A percentile compares a stretch with the other conserved stretches of the same genome.
These are phyloP conservation scores for Striga hermonthica DNA, from an alignment of 305 asterid genomes.

Conservation along the genomic window DNA sequence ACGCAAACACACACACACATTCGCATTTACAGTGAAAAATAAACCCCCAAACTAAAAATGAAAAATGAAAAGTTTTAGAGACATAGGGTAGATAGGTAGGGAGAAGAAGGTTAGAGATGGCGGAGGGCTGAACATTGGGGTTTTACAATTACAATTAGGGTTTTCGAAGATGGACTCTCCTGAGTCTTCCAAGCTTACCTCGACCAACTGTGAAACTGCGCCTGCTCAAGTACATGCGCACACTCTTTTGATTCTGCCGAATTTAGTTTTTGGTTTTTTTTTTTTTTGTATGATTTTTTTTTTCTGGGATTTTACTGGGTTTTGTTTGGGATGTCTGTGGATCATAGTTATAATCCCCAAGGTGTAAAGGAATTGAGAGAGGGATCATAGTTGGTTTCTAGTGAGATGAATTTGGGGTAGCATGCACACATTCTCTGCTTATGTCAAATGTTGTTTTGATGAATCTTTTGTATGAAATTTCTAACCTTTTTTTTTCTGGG, in stretches of 20 bases:
- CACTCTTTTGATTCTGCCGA: not conserved
- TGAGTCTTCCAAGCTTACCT: conserved; percentile 25
- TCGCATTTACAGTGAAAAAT: not conserved
- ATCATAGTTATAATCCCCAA: too few relatives aligned
- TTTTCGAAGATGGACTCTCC: conserved; percentile 37
- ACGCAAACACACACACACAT: not conserved
- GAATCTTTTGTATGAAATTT: not conserved
- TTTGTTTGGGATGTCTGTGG: too few relatives aligned
- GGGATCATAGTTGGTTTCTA: too few relatives aligned
- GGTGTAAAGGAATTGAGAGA: too few relatives aligned
- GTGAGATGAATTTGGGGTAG: too few relatives aligned
- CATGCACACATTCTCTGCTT: conserved; percentile 2
- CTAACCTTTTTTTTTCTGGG: not conserved
- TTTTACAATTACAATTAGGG: conserved; percentile 28
- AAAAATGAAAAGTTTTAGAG: not conserved
- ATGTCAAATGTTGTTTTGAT: not conserved
- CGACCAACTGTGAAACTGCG: conserved; percentile 27
- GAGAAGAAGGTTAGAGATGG: conserved; percentile 25
- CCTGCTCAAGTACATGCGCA: conserved; percentile 27
- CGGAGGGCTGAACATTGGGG: conserved; percentile 26
- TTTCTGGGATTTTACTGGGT: not conserved
- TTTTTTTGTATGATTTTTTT: not conserved
- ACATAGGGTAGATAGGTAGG: not conserved
- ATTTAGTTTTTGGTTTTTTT: not conserved
- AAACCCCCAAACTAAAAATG: not conserved